phyloP scores from a whole-genome alignment of 805 yeast genomes.

The Kluyveromyces starmeri region DNA sequence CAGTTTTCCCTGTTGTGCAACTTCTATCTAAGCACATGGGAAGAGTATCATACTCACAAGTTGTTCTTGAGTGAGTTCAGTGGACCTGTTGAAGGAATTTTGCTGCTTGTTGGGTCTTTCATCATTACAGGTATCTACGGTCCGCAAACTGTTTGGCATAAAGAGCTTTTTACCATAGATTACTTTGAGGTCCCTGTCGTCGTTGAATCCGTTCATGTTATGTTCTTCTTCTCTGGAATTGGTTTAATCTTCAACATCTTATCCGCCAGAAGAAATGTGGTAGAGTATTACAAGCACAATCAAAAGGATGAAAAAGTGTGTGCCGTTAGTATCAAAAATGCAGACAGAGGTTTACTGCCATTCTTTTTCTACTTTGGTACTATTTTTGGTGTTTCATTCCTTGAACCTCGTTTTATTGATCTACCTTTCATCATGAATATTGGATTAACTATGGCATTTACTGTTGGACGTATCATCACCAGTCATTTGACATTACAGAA shows the following conservation, averaged over 20 bases:
- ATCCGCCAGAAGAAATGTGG: slow-evolving; percentile 58
- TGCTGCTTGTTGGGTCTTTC: slow-evolving; percentile 49
- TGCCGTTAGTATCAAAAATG: slow-evolving; percentile 20
- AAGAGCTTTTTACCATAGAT: slow-evolving; percentile 32
- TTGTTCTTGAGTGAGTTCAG: slow-evolving; percentile 69
- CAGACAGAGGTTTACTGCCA: slow-evolving; percentile 57
- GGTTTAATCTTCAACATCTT: slow-evolving; percentile 55
- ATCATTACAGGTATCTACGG: slow-evolving; percentile 61
- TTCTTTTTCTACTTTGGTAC: slow-evolving; percentile 47
- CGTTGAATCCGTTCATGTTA: slow-evolving; percentile 37
- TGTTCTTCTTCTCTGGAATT: slow-evolving; percentile 48
- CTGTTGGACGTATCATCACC: slow-evolving; percentile 84
- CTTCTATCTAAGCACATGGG: slow-evolving; percentile 91
- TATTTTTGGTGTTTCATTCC: slow-evolving; percentile 38
- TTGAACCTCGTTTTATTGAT: slow-evolving; percentile 40
- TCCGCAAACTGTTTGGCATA: slow-evolving; percentile 52
- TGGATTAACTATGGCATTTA: slow-evolving; percentile 70
- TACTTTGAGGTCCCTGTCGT: slow-evolving; percentile 15
- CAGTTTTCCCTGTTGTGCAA: slow-evolving; percentile 72
- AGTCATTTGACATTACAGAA: slow-evolving; percentile 75
- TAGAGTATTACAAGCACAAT: slow-evolving; percentile 34
- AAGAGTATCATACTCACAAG: slow-evolving; percentile 84
- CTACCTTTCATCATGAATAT: slow-evolving; percentile 60
- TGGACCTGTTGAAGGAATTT: slow-evolving; percentile 93
- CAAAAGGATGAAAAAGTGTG: slow-evolving; percentile 19